phyloP scores from a whole-genome alignment of 176 grass and related monocot species.

The Aechmea fasciata region DNA sequence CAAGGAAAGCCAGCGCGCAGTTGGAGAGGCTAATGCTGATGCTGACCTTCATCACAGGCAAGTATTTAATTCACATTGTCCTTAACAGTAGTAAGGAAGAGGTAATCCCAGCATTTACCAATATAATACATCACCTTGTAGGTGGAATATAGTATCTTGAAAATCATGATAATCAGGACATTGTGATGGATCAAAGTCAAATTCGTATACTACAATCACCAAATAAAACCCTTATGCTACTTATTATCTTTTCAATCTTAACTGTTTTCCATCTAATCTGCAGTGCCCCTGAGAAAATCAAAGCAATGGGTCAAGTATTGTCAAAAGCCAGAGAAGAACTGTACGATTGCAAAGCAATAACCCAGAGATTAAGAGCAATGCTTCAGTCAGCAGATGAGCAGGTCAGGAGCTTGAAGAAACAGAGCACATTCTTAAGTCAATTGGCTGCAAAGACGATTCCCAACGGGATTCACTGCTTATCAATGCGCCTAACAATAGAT shows the following conservation, averaged over 20 bases:
- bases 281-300: slow-evolving; percentile 75
- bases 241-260: slow-evolving; percentile 4
- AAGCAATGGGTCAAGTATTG: slow-evolving; percentile 83
- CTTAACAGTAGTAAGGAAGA: background rate
- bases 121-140: no score
- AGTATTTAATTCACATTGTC: slow-evolving; percentile 2
- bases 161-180: no score
- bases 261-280: slow-evolving; percentile 19
- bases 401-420: slow-evolving; percentile 94
- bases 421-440: slow-evolving; percentile 92
- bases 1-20: slow-evolving; percentile 82
- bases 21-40: slow-evolving; percentile 83
- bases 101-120: no score
- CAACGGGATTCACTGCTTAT: slow-evolving; percentile 94
- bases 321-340: slow-evolving; percentile 80
- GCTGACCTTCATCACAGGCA: slow-evolving; percentile 81
- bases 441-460: slow-evolving; percentile 99
- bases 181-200: no score
- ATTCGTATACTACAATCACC: no score
- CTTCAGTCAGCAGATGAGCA: slow-evolving; percentile 96
- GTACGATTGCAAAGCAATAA: slow-evolving; percentile 73
- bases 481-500: slow-evolving; percentile 88
- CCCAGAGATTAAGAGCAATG: slow-evolving; percentile 78
- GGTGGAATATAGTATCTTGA: no score
- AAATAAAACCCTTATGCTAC: no score